These are phyloP conservation scores for Paraphaeosphaeria minitans DNA, from an alignment of 2,329 filamentous ascomycete species.

Conservation along the genomic window DNA sequence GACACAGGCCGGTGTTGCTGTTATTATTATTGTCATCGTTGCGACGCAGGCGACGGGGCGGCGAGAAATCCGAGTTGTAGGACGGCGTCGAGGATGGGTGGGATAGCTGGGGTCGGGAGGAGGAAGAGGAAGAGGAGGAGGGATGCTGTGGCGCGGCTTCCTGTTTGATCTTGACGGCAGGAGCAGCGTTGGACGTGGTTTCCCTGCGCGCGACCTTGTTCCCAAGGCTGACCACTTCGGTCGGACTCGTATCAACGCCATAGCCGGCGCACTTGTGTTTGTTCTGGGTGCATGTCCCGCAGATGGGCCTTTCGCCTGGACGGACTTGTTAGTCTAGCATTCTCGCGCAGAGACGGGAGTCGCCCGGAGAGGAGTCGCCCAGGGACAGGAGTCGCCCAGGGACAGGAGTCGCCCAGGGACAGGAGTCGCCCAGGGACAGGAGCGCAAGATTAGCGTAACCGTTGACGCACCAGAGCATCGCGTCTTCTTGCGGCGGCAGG, in stretches of 20 bases:
- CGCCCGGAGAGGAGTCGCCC: too few relatives aligned
- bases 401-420: too few relatives aligned
- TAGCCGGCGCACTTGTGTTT: constrained; percentile 56
- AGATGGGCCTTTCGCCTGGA: constrained; percentile 48
- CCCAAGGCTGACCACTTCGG: constrained; percentile 21
- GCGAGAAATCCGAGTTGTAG: constrained; percentile 29
- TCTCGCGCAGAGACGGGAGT: too few relatives aligned
- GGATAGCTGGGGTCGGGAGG: constrained; percentile 30
- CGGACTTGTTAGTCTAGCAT: too few relatives aligned
- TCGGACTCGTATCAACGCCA: constrained; percentile 42
- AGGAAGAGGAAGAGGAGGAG: too few relatives aligned
- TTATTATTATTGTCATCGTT: constrained; percentile 26
- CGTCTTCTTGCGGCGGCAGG: constrained; percentile 57
- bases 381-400: too few relatives aligned
- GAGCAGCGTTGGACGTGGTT: constrained; percentile 17
- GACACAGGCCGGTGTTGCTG: constrained; percentile 27
- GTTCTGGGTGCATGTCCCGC: constrained; percentile 55
- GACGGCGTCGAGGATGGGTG: constrained; percentile 28
- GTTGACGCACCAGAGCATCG: constrained; percentile 52
- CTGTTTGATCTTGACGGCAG: constrained; percentile 23
- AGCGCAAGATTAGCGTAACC: constrained; percentile 39
- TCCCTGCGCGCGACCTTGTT: constrained; percentile 31
- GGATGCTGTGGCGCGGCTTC: constrained; percentile 33
- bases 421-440: not conserved
- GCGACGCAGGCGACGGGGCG: constrained; percentile 23